These are phyloP conservation scores for Batrachochytrium dendrobatidis DNA, from an alignment of 371 early-diverging fungal species.

Conservation along the genomic window DNA sequence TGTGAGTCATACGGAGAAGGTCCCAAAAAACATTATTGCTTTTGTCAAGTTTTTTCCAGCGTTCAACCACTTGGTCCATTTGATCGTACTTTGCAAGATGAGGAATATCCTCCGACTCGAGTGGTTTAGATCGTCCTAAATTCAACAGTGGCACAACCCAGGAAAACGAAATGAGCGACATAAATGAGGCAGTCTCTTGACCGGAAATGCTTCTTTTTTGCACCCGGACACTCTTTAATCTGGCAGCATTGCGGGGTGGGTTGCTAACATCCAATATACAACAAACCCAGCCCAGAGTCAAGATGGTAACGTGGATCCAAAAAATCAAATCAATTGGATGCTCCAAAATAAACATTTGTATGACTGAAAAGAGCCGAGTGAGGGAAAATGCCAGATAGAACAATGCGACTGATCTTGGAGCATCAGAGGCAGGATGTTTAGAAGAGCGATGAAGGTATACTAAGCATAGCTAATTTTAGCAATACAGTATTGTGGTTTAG, in stretches of 20 bases:
- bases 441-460: too few relatives aligned
- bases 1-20: constrained; percentile 1
- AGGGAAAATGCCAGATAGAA: too few relatives aligned
- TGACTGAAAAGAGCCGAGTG: too few relatives aligned
- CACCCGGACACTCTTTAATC: not conserved
- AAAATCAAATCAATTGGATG: too few relatives aligned
- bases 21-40: constrained; percentile 2
- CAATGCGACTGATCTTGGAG: too few relatives aligned
- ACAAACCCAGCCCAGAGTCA: too few relatives aligned
- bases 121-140: constrained; percentile 46
- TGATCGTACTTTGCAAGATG: constrained; percentile 35
- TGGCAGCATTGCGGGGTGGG: not conserved
- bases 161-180: constrained; percentile 53
- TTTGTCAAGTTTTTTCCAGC: not conserved
- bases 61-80: not conserved
- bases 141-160: constrained; percentile 63
- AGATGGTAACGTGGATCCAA: too few relatives aligned
- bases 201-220: not conserved
- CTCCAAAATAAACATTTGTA: too few relatives aligned
- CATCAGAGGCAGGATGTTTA: too few relatives aligned
- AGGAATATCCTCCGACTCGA: constrained; percentile 58
- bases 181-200: constrained; percentile 34
- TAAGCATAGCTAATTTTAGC: too few relatives aligned
- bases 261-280: not conserved
- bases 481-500: too few relatives aligned